A percentile compares a stretch with the other conserved stretches of the same genome.
phyloP scores from a whole-genome alignment of 495 filamentous ascomycete genomes.

The Barbatosphaeria neglecta region DNA sequence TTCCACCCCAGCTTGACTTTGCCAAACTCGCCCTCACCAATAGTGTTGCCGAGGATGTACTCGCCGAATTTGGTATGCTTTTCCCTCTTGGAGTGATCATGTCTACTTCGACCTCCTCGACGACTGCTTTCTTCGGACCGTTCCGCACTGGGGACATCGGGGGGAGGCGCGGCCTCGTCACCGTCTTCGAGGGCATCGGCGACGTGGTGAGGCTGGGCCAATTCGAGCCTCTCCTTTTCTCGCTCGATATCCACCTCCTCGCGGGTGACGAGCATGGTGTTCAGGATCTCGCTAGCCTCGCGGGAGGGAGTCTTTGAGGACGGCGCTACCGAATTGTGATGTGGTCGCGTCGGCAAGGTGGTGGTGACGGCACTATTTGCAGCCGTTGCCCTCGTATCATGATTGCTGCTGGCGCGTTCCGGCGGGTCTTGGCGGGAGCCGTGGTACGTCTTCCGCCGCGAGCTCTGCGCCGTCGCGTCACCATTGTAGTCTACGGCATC shows the following conservation, averaged over 20 bases:
- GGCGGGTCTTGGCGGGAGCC: slow-evolving; percentile 21
- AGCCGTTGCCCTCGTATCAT: slow-evolving; percentile 32
- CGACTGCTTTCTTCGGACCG: slow-evolving; percentile 53
- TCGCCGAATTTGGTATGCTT: slow-evolving; percentile 90
- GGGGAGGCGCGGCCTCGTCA: slow-evolving; percentile 41
- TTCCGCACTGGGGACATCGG: slow-evolving; percentile 37
- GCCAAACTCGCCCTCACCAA: slow-evolving; percentile 96
- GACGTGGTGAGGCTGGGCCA: slow-evolving; percentile 43
- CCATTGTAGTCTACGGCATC: slow-evolving; percentile 24
- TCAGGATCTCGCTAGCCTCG: slow-evolving; percentile 62
- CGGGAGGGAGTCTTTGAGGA: slow-evolving; percentile 40
- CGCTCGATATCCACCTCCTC: slow-evolving; percentile 67
- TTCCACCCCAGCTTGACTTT: slow-evolving; percentile 99
- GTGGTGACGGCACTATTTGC: slow-evolving; percentile 23
- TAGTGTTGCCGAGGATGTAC: slow-evolving; percentile 90
- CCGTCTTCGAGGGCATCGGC: slow-evolving; percentile 29
- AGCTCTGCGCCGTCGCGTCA: slow-evolving; percentile 28
- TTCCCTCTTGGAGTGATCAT: slow-evolving; percentile 55
- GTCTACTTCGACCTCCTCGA: slow-evolving; percentile 55
- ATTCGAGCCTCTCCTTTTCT: slow-evolving; percentile 58
- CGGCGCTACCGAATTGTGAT: slow-evolving; percentile 10
- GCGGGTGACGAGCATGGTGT: slow-evolving; percentile 66
- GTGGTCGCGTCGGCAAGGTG: slow-evolving; percentile 30
- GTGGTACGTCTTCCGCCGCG: slow-evolving; percentile 36
- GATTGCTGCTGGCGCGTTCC: slow-evolving; percentile 34